Evolutionary conservation across 371 early-diverging fungal genomes (phyloP).

Genomic region (Enterospora canceri): DNA sequence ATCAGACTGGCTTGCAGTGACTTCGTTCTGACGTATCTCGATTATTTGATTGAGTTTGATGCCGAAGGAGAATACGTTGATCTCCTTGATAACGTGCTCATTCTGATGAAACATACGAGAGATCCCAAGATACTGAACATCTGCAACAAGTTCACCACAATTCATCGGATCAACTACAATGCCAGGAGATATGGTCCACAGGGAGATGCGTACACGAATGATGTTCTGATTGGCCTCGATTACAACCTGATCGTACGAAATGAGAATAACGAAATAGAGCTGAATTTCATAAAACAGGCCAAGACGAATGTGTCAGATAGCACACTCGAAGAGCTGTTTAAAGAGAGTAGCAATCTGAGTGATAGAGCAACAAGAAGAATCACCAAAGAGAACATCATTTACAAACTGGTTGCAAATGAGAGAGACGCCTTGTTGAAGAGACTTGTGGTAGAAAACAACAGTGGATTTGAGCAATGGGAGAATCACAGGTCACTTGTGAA

Average conservation of each 20-base stretch:
- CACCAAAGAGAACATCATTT: background rate
- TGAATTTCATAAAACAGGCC: background rate
- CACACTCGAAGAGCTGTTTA: background rate
- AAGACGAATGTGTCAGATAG: background rate
- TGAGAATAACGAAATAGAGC: background rate
- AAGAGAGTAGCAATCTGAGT: background rate
- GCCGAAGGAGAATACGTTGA: background rate
- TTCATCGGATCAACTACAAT: background rate
- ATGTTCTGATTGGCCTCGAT: background rate
- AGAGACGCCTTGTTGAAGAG: background rate
- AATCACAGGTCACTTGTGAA: background rate
- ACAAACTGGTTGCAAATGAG: background rate
- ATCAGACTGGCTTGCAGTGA: background rate
- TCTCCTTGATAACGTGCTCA: conserved; percentile 1
- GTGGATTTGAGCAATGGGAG: background rate
- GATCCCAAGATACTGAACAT: background rate
- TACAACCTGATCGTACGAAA: background rate
- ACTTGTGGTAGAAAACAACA: background rate
- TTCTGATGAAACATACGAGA: background rate
- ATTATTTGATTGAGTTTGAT: conserved; percentile 33
- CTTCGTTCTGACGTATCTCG: conserved; percentile 12
- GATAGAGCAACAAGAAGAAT: background rate
- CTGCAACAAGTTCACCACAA: background rate
- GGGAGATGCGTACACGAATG: background rate
- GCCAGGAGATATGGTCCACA: background rate